phyloP scores from a whole-genome alignment of 352 stramenopile genomes.

The Globisporangium carolinianum region DNA sequence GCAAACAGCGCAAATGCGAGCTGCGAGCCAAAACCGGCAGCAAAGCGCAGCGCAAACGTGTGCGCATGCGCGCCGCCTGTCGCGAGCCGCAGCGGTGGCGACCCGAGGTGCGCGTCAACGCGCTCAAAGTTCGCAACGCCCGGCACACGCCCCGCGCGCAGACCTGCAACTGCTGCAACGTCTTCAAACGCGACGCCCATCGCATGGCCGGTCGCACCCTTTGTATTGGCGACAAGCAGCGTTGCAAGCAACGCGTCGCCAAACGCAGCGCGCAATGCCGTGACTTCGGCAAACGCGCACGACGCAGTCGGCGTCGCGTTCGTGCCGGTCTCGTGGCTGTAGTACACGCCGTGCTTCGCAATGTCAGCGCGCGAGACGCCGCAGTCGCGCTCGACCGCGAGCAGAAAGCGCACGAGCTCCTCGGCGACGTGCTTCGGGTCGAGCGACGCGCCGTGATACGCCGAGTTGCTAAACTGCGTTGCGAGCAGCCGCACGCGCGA shows the following conservation, averaged over 20 bases:
- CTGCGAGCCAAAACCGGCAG: conserved; percentile 94
- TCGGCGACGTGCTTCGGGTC: conserved; percentile 91
- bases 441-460: conserved; percentile 93
- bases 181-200: conserved; percentile 98
- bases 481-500: conserved; percentile 73
- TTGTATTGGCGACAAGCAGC: conserved; percentile 89
- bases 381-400: conserved; percentile 84
- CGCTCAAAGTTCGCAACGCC: conserved; percentile 89
- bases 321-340: conserved; percentile 96
- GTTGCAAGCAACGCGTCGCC: conserved; percentile 61
- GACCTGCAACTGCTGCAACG: conserved; percentile 89
- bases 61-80: conserved; percentile 57
- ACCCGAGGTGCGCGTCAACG: conserved; percentile 69
- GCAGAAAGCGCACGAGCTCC: conserved; percentile 89
- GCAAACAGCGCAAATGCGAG: conserved; percentile 95
- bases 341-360: conserved; percentile 92
- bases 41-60: conserved; percentile 94
- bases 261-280: conserved; percentile 52
- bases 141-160: conserved; percentile 81
- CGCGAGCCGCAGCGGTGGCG: conserved; percentile 44
- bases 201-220: conserved; percentile 93
- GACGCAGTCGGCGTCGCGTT: conserved; percentile 89
- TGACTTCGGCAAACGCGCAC: conserved; percentile 93
- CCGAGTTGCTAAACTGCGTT: conserved; percentile 95
- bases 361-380: conserved; percentile 90